Evolutionary conservation across 2,329 filamentous ascomycete genomes (phyloP).

Genomic region (Ophiostoma angusticollis): DNA sequence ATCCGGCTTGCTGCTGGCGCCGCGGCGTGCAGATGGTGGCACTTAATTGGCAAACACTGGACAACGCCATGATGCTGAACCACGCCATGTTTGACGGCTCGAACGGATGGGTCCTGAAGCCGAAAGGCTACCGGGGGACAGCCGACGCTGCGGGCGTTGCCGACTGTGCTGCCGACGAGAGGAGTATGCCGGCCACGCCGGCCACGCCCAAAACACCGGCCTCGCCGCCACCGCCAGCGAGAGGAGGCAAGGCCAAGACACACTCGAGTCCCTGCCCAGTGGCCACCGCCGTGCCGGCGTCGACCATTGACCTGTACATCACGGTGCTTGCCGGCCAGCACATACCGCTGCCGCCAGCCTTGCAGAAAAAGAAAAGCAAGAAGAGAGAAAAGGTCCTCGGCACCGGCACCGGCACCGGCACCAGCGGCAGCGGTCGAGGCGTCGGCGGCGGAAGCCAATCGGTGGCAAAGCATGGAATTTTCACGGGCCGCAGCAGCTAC

Average conservation of each 20-base stretch:
- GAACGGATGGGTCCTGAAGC: constrained; percentile 76
- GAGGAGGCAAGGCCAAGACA: neutral
- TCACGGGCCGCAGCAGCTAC: constrained; percentile 20
- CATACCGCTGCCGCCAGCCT: constrained; percentile 44
- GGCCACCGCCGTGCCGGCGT: constrained; percentile 33
- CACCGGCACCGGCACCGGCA: neutral
- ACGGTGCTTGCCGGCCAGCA: constrained; percentile 66
- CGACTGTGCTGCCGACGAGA: constrained; percentile 10
- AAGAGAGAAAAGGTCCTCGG: neutral
- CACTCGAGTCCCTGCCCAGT: constrained; percentile 24
- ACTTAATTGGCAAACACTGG: constrained; percentile 92
- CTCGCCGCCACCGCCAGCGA: neutral
- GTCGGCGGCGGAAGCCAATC: no score
- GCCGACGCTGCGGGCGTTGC: constrained; percentile 23
- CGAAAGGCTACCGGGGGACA: constrained; percentile 52
- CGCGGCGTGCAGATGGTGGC: constrained; percentile 95
- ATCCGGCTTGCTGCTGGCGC: constrained; percentile 83
- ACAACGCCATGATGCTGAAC: constrained; percentile 91
- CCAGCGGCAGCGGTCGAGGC: neutral
- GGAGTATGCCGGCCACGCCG: neutral
- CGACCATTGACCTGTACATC: constrained; percentile 52
- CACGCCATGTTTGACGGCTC: constrained; percentile 92
- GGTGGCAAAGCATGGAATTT: no score
- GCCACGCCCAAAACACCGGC: neutral
- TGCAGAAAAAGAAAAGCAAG: constrained; percentile 10